phyloP scores from a whole-genome alignment of 345 rosid species.

The Aurinia saxatilis region DNA sequence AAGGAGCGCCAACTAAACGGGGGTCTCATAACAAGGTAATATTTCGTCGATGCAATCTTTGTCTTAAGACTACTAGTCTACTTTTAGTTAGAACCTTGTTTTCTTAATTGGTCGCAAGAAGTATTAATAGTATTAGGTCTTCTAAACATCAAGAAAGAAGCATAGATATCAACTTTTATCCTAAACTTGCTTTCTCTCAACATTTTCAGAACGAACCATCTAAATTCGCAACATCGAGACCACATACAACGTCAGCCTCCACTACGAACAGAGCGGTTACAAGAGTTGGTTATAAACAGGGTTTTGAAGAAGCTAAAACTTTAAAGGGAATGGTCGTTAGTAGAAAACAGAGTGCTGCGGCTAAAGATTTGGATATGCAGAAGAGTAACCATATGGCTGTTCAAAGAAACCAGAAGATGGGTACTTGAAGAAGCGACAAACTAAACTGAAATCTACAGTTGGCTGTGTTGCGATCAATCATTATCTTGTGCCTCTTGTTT shows the following conservation, averaged over 20 bases:
- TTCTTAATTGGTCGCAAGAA: neutral
- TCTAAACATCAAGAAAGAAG: neutral
- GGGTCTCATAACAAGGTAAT: conserved; percentile 52
- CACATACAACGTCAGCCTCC: neutral
- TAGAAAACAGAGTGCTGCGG: neutral
- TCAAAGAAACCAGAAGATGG: neutral
- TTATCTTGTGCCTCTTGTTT: conserved; percentile 1
- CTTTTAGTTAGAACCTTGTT: neutral
- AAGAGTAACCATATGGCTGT: no score
- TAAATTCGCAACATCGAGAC: conserved; percentile 10
- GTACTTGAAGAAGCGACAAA: neutral
- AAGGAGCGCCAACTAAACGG: neutral
- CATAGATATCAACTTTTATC: neutral
- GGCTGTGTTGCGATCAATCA: neutral
- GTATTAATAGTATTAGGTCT: neutral
- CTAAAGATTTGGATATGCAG: conserved; percentile 6
- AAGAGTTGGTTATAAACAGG: neutral
- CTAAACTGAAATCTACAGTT: neutral
- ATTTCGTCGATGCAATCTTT: neutral
- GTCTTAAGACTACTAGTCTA: neutral
- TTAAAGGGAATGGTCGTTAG: neutral
- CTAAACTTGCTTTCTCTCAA: neutral
- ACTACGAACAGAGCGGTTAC: neutral
- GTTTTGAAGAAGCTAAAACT: conserved; percentile 7
- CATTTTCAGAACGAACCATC: conserved; percentile 12